A percentile compares a stretch with the other conserved stretches of the same genome.
Conservation (phyloP, 345 rosid genomes). For the Alliaria petiolata region DNA sequence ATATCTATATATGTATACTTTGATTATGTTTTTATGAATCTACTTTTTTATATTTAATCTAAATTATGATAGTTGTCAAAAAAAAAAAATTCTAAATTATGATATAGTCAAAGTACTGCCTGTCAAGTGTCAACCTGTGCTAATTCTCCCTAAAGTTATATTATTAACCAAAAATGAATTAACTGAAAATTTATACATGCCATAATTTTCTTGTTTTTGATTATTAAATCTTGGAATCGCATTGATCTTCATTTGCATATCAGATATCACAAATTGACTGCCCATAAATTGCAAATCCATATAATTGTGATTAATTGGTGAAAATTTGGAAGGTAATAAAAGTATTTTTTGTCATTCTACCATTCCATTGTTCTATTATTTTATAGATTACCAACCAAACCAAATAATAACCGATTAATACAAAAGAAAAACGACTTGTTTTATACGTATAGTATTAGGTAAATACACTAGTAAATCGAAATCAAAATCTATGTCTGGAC, state of each 20-base stretch:
- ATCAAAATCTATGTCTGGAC: conserved; percentile 3
- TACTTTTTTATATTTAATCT: no score
- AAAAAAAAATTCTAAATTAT: no score
- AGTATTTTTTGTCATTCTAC: no score
- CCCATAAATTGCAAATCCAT: not conserved
- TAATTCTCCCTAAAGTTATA: not conserved
- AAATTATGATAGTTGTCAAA: no score
- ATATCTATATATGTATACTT: no score
- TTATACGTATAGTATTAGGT: not conserved
- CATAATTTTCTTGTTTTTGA: not conserved
- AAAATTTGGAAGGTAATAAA: not conserved
- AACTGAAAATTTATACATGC: not conserved
- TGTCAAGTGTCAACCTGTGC: no score
- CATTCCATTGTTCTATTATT: not conserved
- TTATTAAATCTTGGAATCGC: no score
- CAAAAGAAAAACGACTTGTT: not conserved
- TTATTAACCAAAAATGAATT: not conserved
- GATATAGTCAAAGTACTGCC: no score
- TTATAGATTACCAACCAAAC: not conserved
- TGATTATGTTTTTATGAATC: no score
- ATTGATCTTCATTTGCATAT: no score
- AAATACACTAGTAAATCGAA: not conserved
- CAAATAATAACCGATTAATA: not conserved
- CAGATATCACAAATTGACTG: not conserved
- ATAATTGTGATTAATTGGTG: not conserved